These are phyloP conservation scores for Tubosaeta sp. DNA, from an alignment of 768 basidiomycete species.

Conservation along the genomic window DNA sequence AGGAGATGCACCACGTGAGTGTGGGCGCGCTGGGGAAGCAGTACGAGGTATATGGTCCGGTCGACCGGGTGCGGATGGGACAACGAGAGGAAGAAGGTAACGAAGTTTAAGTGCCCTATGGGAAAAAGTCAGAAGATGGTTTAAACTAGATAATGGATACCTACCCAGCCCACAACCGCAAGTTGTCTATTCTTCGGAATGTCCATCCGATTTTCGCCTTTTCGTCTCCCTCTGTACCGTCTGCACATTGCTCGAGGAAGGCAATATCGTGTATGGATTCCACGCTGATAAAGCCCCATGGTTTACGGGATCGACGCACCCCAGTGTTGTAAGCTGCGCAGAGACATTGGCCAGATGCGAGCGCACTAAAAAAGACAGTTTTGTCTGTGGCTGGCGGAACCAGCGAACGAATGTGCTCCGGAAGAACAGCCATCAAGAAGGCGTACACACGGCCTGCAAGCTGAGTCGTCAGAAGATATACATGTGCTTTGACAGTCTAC, in stretches of 20 bases:
- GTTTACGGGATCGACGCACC: constrained; percentile 74
- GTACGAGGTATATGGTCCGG: constrained; percentile 25
- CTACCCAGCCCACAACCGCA: constrained; percentile 81
- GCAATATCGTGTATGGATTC: constrained; percentile 79
- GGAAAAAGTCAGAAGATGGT: not conserved
- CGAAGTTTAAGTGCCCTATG: constrained; percentile 75
- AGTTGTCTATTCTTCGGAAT: constrained; percentile 81
- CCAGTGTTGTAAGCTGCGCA: constrained; percentile 79
- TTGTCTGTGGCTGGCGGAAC: constrained; percentile 33
- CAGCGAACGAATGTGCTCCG: constrained; percentile 45
- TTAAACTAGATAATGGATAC: constrained; percentile 24
- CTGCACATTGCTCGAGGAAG: constrained; percentile 52
- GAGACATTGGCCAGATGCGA: constrained; percentile 76
- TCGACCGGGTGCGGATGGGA: constrained; percentile 41
- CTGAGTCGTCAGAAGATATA: constrained; percentile 1
- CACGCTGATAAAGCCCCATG: constrained; percentile 83
- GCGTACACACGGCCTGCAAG: constrained; percentile 59
- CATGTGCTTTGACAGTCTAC: constrained; percentile 17
- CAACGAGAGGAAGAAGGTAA: constrained; percentile 67
- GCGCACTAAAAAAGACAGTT: constrained; percentile 43
- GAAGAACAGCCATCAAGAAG: constrained; percentile 57
- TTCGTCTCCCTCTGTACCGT: constrained; percentile 35
- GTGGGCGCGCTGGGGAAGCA: constrained; percentile 16
- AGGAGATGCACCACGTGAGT: constrained; percentile 22
- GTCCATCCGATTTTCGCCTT: constrained; percentile 67